Percentiles rank a stretch among this genome's conserved stretches.
Conservation (phyloP, 2,329 filamentous ascomycete genomes). For the Phymatotrichopsis omnivora region DNA sequence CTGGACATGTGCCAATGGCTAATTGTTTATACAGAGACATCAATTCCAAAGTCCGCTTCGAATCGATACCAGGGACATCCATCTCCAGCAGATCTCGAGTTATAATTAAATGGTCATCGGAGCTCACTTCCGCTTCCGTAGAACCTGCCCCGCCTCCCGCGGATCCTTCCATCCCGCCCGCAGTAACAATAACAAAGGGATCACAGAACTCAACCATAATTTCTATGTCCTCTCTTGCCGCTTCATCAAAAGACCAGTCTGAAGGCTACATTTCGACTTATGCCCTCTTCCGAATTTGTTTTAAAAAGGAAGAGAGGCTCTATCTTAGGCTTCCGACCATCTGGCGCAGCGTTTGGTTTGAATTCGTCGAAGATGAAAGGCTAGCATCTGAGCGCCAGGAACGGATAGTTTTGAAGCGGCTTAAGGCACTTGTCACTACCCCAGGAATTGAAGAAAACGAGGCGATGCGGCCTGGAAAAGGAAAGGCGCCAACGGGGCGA, state of each 20-base stretch:
- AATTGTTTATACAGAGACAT: conserved; percentile 13
- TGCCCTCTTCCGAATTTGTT: conserved; percentile 72
- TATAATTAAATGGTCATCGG: conserved; percentile 22
- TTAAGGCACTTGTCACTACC: conserved; percentile 61
- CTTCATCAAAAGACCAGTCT: conserved; percentile 67
- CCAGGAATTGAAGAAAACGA: conserved; percentile 34
- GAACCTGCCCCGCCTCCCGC: neutral
- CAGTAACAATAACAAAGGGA: conserved; percentile 13
- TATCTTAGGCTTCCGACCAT: conserved; percentile 64
- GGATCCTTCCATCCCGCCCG: no score
- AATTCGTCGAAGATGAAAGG: conserved; percentile 63
- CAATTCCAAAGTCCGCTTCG: conserved; percentile 23
- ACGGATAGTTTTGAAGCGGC: conserved; percentile 36
- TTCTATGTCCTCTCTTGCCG: conserved; percentile 64
- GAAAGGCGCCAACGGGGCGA: no score
- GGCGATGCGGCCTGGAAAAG: conserved; percentile 32
- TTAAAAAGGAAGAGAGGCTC: conserved; percentile 74
- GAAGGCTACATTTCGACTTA: conserved; percentile 76
- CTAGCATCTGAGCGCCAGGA: conserved; percentile 34
- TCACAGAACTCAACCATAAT: conserved; percentile 44
- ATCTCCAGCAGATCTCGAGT: conserved; percentile 19
- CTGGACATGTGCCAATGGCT: neutral
- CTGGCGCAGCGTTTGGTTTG: conserved; percentile 79
- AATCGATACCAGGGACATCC: conserved; percentile 21
- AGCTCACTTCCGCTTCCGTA: conserved; percentile 5